A percentile compares a stretch with the other conserved stretches of the same genome.
phyloP scores from a whole-genome alignment of 1,284 basidiomycete species.

The Apiotrichum gamsii region DNA sequence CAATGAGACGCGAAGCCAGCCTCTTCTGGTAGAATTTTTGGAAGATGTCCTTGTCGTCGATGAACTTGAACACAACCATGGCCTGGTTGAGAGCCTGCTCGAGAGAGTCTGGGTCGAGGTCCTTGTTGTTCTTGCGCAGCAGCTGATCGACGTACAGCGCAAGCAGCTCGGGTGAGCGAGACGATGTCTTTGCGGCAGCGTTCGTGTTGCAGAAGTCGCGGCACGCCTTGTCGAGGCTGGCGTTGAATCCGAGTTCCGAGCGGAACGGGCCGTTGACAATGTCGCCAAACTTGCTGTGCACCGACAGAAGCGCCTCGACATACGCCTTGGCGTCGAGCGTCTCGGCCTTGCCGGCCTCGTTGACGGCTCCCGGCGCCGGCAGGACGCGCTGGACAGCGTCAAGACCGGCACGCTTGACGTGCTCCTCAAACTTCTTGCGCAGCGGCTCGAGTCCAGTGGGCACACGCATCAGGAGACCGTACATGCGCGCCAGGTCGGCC shows the following conservation, averaged over 20 bases:
- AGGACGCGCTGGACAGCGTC: conserved; percentile 72
- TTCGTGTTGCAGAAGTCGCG: conserved; percentile 95
- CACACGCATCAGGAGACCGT: conserved; percentile 82
- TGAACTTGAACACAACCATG: conserved; percentile 97
- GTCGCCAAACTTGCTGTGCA: conserved; percentile 87
- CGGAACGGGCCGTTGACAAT: conserved; percentile 87
- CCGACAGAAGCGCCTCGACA: conserved; percentile 83
- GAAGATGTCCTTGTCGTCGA: conserved; percentile 99
- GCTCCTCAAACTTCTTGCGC: conserved; percentile 85
- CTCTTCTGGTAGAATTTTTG: conserved; percentile 98
- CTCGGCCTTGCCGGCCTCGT: conserved; percentile 55
- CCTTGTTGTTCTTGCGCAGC: conserved; percentile 90
- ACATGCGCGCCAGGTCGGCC: conserved; percentile 92
- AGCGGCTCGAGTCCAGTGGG: conserved; percentile 85
- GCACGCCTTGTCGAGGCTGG: conserved; percentile 90
- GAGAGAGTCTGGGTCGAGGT: conserved; percentile 81
- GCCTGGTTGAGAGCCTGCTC: conserved; percentile 86
- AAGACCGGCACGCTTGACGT: conserved; percentile 85
- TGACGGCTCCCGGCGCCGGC: conserved; percentile 55
- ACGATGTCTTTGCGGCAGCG: conserved; percentile 75
- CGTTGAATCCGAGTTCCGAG: conserved; percentile 90
- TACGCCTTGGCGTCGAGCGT: conserved; percentile 79
- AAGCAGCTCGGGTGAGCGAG: conserved; percentile 90
- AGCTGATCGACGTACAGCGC: conserved; percentile 90
- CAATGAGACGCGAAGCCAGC: conserved; percentile 89